Percentiles rank a stretch among this genome's conserved stretches.
Evolutionary conservation across 2,329 filamentous ascomycete genomes (phyloP).

Genomic region (Aspergillus transmontanensis): DNA sequence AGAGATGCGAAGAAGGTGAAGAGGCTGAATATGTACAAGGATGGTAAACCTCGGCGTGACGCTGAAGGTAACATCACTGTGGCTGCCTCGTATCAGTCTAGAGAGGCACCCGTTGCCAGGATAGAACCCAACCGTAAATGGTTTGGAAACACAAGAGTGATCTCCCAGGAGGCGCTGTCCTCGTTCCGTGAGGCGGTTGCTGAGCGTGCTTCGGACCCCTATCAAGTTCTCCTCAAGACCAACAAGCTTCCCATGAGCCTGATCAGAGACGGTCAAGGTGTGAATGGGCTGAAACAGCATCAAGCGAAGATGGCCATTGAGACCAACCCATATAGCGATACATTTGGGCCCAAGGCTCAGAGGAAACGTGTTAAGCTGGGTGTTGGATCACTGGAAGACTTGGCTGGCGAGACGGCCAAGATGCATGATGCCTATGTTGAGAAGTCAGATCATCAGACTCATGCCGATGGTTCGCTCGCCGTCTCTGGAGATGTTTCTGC

Average conservation of each 20-base stretch:
- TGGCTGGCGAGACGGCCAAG: slow-evolving; percentile 77
- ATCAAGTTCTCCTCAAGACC: slow-evolving; percentile 90
- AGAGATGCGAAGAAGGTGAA: slow-evolving; percentile 83
- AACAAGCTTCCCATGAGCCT: slow-evolving; percentile 97
- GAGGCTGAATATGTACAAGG: slow-evolving; percentile 85
- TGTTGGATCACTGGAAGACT: slow-evolving; percentile 77
- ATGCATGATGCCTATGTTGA: slow-evolving; percentile 82
- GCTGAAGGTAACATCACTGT: slow-evolving; percentile 81
- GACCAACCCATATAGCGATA: slow-evolving; percentile 79
- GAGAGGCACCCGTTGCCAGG: slow-evolving; percentile 77
- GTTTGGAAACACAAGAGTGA: slow-evolving; percentile 92
- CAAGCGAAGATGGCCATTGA: slow-evolving; percentile 92
- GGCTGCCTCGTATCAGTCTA: slow-evolving; percentile 80
- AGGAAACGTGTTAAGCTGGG: slow-evolving; percentile 89
- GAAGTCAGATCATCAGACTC: slow-evolving; percentile 73
- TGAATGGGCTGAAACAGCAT: slow-evolving; percentile 88
- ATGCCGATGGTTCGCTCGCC: slow-evolving; percentile 71
- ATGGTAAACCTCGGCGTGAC: slow-evolving; percentile 80
- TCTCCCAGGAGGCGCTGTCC: slow-evolving; percentile 83
- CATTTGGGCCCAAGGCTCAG: slow-evolving; percentile 91
- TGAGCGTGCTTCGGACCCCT: slow-evolving; percentile 86
- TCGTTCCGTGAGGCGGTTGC: slow-evolving; percentile 91
- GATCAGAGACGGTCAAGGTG: slow-evolving; percentile 75
- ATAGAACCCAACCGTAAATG: slow-evolving; percentile 97
- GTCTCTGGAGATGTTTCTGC: slow-evolving; percentile 55